phyloP scores from a whole-genome alignment of 2,329 filamentous ascomycete genomes.

The Lasiodiplodia citricola region DNA sequence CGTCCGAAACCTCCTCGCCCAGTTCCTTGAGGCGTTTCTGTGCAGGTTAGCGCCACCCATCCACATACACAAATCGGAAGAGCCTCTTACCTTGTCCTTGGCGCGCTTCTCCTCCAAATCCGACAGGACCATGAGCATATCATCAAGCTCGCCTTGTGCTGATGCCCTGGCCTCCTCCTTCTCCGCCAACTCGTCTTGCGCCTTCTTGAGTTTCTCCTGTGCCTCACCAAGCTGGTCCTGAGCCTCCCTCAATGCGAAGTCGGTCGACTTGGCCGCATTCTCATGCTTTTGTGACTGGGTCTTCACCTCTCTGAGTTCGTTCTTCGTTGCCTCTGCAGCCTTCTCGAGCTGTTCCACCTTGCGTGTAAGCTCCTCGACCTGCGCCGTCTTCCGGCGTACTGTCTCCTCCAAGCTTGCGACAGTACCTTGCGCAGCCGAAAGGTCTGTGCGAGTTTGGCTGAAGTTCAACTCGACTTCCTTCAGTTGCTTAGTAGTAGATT shows the following conservation, averaged over 20 bases:
- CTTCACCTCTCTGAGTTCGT: conserved; percentile 31
- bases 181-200: conserved; percentile 35
- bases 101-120: conserved; percentile 54
- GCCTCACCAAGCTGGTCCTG: conserved; percentile 27
- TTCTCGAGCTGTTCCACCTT: conserved; percentile 26
- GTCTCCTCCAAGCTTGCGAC: conserved; percentile 31
- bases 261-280: conserved; percentile 8
- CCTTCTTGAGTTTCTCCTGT: conserved; percentile 37
- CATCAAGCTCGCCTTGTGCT: conserved; percentile 52
- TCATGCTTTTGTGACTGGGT: conserved; percentile 25
- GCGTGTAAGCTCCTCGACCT: conserved; percentile 26
- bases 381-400: conserved; percentile 28
- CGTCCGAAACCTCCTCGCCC: conserved; percentile 50
- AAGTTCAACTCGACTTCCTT: conserved; percentile 24
- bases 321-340: conserved; percentile 25
- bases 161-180: conserved; percentile 45
- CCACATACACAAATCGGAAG: background rate
- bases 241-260: conserved; percentile 33
- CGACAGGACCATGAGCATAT: conserved; percentile 54
- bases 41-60: conserved; percentile 30
- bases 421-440: conserved; percentile 14
- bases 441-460: conserved; percentile 7
- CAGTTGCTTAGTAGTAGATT: conserved; percentile 20
- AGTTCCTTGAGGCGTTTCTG: conserved; percentile 55
- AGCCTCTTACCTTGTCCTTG: conserved; percentile 43